These are phyloP conservation scores for Anthoceros angustus DNA, from an alignment of 225 moss, liverwort and hornwort genomes.

Conservation along the genomic window DNA sequence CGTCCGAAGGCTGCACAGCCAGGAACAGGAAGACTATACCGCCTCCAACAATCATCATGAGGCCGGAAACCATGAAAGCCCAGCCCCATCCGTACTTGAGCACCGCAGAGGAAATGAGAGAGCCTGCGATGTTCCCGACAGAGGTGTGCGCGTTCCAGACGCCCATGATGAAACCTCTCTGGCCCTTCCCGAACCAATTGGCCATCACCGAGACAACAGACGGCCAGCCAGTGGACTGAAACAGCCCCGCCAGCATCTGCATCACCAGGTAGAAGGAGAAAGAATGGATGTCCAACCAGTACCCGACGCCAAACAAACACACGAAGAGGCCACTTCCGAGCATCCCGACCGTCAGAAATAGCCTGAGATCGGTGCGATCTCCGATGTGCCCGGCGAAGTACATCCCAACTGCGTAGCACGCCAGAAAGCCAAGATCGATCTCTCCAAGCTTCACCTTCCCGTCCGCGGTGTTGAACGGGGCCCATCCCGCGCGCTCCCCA, in stretches of 20 bases:
- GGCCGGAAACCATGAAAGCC: constrained; percentile 65
- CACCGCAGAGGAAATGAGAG: constrained; percentile 45
- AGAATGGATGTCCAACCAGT: constrained; percentile 38
- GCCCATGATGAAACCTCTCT: constrained; percentile 75
- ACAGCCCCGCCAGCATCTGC: constrained; percentile 56
- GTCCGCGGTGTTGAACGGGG: constrained; percentile 54
- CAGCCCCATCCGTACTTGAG: constrained; percentile 74
- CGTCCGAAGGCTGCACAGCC: constrained; percentile 52
- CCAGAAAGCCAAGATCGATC: constrained; percentile 67
- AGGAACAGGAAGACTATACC: constrained; percentile 51
- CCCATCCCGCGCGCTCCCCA: constrained; percentile 33
- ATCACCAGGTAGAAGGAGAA: constrained; percentile 42
- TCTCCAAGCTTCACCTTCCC: constrained; percentile 71
- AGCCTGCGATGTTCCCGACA: constrained; percentile 59
- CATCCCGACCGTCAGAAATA: constrained; percentile 59
- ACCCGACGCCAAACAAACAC: constrained; percentile 53
- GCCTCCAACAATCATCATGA: constrained; percentile 39
- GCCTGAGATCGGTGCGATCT: constrained; percentile 62
- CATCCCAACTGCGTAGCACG: constrained; percentile 69
- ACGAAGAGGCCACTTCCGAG: constrained; percentile 62
- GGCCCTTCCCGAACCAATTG: constrained; percentile 71
- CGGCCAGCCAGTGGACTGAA: constrained; percentile 85
- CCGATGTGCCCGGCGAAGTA: constrained; percentile 81
- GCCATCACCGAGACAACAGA: constrained; percentile 65
- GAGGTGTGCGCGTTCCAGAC: constrained; percentile 92